Conservation (phyloP, 805 yeast species). For the Sugiyamaella floridensis region DNA sequence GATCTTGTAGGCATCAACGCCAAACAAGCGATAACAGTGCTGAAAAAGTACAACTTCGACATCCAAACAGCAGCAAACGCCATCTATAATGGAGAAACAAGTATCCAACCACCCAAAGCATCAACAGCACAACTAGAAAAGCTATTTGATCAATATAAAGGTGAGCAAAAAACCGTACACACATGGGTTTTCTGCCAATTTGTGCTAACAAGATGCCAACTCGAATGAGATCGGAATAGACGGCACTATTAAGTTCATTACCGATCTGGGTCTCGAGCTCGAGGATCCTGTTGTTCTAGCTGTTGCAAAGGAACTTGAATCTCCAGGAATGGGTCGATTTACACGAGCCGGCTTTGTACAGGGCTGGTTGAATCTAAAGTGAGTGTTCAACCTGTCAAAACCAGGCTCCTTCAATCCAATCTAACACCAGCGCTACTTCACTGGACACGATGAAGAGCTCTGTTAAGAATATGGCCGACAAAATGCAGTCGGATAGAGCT, state of each 20-base stretch:
- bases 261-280: constrained; percentile 60
- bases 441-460: constrained; percentile 43
- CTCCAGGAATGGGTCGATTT: constrained; percentile 63
- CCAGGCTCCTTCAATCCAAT: too few relatives aligned
- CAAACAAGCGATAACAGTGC: constrained; percentile 12
- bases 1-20: constrained; percentile 14
- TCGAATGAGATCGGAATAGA: constrained; percentile 56
- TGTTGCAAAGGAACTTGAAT: constrained; percentile 59
- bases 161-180: constrained; percentile 9
- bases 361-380: constrained; percentile 45
- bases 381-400: neutral
- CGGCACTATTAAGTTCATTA: constrained; percentile 65
- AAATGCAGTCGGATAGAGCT: constrained; percentile 25
- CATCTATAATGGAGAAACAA: constrained; percentile 24
- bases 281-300: constrained; percentile 70
- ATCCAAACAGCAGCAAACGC: constrained; percentile 31
- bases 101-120: constrained; percentile 4
- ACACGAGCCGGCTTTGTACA: constrained; percentile 41
- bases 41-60: constrained; percentile 27
- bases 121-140: constrained; percentile 9
- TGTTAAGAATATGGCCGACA: constrained; percentile 30
- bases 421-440: constrained; percentile 20
- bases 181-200: neutral
- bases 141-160: constrained; percentile 24
- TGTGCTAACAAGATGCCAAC: constrained; percentile 15